Conservation (phyloP, 2,329 filamentous ascomycete genomes). For the Mycosphaerella arachidis region DNA sequence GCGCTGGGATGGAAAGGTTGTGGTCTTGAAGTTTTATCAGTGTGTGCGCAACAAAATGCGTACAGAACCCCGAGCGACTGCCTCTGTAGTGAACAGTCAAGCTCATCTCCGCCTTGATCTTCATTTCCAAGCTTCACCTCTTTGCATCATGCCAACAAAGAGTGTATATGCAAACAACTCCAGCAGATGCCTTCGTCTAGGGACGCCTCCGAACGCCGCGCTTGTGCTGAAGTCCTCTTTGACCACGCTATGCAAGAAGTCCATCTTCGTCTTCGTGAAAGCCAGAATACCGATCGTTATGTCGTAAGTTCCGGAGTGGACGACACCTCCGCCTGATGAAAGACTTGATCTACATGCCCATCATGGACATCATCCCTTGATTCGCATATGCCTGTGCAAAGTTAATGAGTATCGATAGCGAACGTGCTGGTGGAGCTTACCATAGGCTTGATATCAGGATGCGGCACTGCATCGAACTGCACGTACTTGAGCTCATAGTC, state of each 20-base stretch:
- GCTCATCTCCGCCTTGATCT: neutral
- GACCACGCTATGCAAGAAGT: constrained; percentile 1
- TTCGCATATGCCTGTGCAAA: constrained; percentile 72
- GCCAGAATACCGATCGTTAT: neutral
- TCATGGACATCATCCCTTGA: constrained; percentile 72
- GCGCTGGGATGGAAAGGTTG: constrained; percentile 20
- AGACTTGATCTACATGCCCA: constrained; percentile 41
- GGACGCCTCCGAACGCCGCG: constrained; percentile 3
- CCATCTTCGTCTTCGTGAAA: neutral
- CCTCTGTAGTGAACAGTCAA: too few species aligned
- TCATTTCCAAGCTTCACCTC: neutral
- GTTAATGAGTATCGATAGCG: neutral
- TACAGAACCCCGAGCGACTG: neutral
- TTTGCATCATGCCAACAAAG: neutral
- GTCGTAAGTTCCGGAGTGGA: neutral
- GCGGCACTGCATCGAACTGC: constrained; percentile 93
- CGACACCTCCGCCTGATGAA: neutral
- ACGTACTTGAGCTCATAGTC: constrained; percentile 89
- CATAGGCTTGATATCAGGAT: constrained; percentile 94
- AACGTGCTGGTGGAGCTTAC: constrained; percentile 37
- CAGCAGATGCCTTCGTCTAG: neutral
- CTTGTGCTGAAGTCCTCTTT: neutral
- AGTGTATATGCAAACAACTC: neutral
- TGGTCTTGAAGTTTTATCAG: neutral
- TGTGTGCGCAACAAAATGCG: neutral